phyloP scores from a whole-genome alignment of 495 filamentous ascomycete genomes.

The Xylaria cubensis region DNA sequence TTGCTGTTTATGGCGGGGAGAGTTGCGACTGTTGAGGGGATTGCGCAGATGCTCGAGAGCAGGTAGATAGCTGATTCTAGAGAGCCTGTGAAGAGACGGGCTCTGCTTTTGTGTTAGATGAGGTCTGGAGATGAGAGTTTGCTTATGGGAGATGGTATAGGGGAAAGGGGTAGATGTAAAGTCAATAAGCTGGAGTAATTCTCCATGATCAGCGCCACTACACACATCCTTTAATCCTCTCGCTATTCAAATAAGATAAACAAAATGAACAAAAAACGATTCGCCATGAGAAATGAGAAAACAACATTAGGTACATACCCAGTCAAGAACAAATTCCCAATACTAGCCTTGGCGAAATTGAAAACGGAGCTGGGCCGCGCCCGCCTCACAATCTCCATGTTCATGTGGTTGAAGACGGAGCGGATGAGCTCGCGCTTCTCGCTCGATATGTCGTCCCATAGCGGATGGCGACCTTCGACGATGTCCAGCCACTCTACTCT shows the following conservation, averaged over 20 bases:
- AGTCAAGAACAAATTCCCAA: conserved; percentile 95
- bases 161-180: background rate
- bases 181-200: background rate
- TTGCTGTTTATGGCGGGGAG: conserved; percentile 93
- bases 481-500: conserved; percentile 85
- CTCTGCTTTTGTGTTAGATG: conserved; percentile 48
- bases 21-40: conserved; percentile 75
- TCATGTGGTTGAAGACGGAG: conserved; percentile 84
- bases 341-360: conserved; percentile 84
- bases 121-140: background rate
- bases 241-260: no score
- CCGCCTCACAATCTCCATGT: conserved; percentile 90
- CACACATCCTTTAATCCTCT: no score
- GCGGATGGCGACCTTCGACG: conserved; percentile 75
- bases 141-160: background rate
- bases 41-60: conserved; percentile 78
- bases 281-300: no score
- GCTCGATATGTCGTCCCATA: conserved; percentile 79
- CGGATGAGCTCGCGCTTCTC: conserved; percentile 92
- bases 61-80: conserved; percentile 85
- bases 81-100: conserved; percentile 79
- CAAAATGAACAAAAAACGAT: no score
- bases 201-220: no score
- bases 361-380: conserved; percentile 78
- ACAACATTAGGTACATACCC: no score